These are phyloP conservation scores for Aspergillus carbonarius DNA, from an alignment of 2,329 filamentous ascomycete genomes.

Conservation along the genomic window DNA sequence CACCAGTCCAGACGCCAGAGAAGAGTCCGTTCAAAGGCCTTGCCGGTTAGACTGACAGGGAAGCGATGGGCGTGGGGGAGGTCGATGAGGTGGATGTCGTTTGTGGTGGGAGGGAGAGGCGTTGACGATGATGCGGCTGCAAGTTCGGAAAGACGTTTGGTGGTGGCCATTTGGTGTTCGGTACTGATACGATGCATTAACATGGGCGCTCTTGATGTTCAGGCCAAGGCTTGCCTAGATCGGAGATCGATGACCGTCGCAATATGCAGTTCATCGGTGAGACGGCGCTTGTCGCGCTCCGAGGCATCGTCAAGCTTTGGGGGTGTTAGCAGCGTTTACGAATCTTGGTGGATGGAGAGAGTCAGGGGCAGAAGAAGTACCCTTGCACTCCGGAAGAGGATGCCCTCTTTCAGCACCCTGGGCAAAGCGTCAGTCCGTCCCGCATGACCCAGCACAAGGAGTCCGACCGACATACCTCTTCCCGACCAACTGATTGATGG, in stretches of 20 bases:
- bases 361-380: conserved; percentile 44
- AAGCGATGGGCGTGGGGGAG: conserved; percentile 65
- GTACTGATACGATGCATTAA: conserved; percentile 51
- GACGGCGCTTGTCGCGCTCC: conserved; percentile 58
- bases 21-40: conserved; percentile 66
- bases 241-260: conserved; percentile 76
- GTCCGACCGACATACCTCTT: conserved; percentile 47
- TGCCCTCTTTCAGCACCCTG: conserved; percentile 57
- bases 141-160: conserved; percentile 55
- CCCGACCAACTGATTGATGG: conserved; percentile 61
- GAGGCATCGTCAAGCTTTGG: conserved; percentile 66
- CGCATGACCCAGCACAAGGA: not conserved
- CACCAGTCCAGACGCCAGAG: conserved; percentile 67
- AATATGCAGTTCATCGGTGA: conserved; percentile 63
- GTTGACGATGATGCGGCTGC: conserved; percentile 48
- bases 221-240: conserved; percentile 58
- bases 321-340: not conserved
- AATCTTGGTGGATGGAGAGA: not conserved
- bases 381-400: conserved; percentile 68
- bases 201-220: not conserved
- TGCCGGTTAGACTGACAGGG: conserved; percentile 72
- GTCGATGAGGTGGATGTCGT: conserved; percentile 55
- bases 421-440: conserved; percentile 7
- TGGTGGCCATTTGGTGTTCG: conserved; percentile 68
- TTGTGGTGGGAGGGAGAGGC: conserved; percentile 50